phyloP scores from a whole-genome alignment of 164 flowering plant genomes.

The Sextonia rubra region DNA sequence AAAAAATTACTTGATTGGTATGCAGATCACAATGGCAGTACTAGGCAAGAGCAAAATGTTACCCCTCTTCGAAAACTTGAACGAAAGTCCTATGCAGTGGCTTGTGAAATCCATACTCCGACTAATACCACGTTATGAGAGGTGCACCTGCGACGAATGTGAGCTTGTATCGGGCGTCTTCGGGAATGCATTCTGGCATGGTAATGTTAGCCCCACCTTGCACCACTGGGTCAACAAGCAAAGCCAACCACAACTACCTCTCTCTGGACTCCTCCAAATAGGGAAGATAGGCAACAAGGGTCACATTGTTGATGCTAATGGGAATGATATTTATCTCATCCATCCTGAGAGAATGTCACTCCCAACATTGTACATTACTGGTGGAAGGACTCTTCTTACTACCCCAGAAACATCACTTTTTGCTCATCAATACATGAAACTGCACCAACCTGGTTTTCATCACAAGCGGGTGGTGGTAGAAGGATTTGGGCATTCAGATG shows the following conservation, averaged over 20 bases:
- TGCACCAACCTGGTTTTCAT: slow-evolving; percentile 53
- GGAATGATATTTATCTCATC: slow-evolving; percentile 37
- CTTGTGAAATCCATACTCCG: slow-evolving; percentile 37
- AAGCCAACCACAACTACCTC: slow-evolving; percentile 35
- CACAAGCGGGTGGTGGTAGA: slow-evolving; percentile 53
- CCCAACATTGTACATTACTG: slow-evolving; percentile 50
- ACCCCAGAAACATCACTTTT: slow-evolving; percentile 50
- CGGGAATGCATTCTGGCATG: slow-evolving; percentile 57
- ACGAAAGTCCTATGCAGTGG: slow-evolving; percentile 26
- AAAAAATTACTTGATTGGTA: no score
- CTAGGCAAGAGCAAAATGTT: slow-evolving; percentile 36
- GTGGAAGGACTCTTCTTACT: slow-evolving; percentile 41
- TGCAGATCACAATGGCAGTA: slow-evolving; percentile 43
- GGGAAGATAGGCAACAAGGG: slow-evolving; percentile 49
- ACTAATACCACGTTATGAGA: slow-evolving; percentile 45
- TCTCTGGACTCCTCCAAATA: slow-evolving; percentile 54
- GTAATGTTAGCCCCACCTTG: slow-evolving; percentile 37
- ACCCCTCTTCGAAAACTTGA: slow-evolving; percentile 24
- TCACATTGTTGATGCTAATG: slow-evolving; percentile 39
- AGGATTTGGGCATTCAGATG: slow-evolving; percentile 55
- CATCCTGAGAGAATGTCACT: slow-evolving; percentile 57
- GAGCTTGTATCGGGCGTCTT: slow-evolving; percentile 54
- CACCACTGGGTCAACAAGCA: slow-evolving; percentile 37
- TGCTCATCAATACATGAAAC: slow-evolving; percentile 53
- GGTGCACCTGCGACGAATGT: slow-evolving; percentile 52